phyloP scores from a whole-genome alignment of 805 yeast species.

The Candida orba region DNA sequence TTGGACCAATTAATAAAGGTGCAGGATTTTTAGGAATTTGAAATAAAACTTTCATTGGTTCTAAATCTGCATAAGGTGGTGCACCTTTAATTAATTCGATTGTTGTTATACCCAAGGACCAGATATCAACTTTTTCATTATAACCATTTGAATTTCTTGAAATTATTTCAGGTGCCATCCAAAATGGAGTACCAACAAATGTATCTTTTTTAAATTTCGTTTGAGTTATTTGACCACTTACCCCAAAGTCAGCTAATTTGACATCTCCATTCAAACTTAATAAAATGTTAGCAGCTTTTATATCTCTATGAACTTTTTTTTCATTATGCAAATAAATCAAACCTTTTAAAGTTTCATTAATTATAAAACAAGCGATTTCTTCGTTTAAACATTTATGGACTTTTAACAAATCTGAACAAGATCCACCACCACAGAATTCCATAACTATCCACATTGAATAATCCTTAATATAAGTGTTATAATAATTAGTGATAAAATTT shows the following conservation, averaged over 20 bases:
- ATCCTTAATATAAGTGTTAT: slow-evolving; percentile 56
- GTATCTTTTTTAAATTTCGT: slow-evolving; percentile 58
- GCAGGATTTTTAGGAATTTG: slow-evolving; percentile 61
- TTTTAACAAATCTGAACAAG: slow-evolving; percentile 70
- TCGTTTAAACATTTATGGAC: slow-evolving; percentile 50
- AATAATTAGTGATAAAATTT: slow-evolving; percentile 55
- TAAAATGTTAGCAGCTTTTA: slow-evolving; percentile 83
- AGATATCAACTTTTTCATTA: slow-evolving; percentile 82
- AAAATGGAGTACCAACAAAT: slow-evolving; percentile 91
- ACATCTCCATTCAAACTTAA: slow-evolving; percentile 62
- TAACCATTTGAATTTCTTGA: slow-evolving; percentile 48
- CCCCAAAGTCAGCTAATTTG: slow-evolving; percentile 91
- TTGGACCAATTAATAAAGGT: slow-evolving; percentile 44
- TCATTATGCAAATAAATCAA: slow-evolving; percentile 70
- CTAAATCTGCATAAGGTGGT: slow-evolving; percentile 70
- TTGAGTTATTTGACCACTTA: slow-evolving; percentile 71
- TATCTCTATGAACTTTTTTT: slow-evolving; percentile 79
- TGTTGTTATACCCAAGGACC: slow-evolving; percentile 93
- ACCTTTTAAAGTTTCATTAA: slow-evolving; percentile 61
- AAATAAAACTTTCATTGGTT: slow-evolving; percentile 71
- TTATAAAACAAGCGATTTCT: slow-evolving; percentile 50
- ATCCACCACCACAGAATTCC: slow-evolving; percentile 96
- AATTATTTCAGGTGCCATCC: slow-evolving; percentile 99
- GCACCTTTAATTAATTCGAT: slow-evolving; percentile 77
- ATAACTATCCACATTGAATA: slow-evolving; percentile 79